Percentiles rank a stretch among this genome's conserved stretches.
These are phyloP conservation scores for Fraxinus sp. DNA, from an alignment of 305 asterid species.

Conservation along the genomic window DNA sequence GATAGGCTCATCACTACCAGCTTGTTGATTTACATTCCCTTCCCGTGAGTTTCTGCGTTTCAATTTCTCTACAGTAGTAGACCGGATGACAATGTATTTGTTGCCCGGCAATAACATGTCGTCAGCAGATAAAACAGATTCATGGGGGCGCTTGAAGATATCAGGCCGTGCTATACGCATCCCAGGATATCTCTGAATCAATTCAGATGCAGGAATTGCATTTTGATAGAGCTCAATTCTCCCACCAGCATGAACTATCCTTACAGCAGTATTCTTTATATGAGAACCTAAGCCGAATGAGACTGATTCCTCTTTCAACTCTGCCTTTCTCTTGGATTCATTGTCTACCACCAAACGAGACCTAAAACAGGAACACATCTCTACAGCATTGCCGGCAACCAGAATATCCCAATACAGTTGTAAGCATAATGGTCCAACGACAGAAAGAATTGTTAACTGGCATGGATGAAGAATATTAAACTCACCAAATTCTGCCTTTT, in stretches of 20 bases:
- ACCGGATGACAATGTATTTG: conserved; percentile 53
- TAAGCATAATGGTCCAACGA: conserved; percentile 21
- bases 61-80: conserved; percentile 51
- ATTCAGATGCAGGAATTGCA: conserved; percentile 46
- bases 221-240: conserved; percentile 49
- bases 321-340: conserved; percentile 23
- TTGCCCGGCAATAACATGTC: conserved; percentile 55
- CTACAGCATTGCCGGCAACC: conserved; percentile 17
- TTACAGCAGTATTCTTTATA: conserved; percentile 42
- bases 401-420: conserved; percentile 22
- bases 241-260: conserved; percentile 71
- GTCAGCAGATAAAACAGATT: conserved; percentile 48
- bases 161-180: conserved; percentile 56
- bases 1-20: conserved; percentile 18
- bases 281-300: conserved; percentile 37
- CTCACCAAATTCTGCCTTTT: neutral
- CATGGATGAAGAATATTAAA: conserved; percentile 4
- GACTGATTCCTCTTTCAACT: conserved; percentile 24
- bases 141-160: conserved; percentile 53
- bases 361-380: conserved; percentile 27
- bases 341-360: conserved; percentile 24
- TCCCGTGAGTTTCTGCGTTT: conserved; percentile 34
- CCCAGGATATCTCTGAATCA: conserved; percentile 61
- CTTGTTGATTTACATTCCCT: neutral
- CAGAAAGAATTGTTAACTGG: conserved; percentile 10